Evolutionary conservation across 225 moss, liverwort and hornwort species (phyloP).

Genomic region (Pseudisothecium myosuroides): DNA sequence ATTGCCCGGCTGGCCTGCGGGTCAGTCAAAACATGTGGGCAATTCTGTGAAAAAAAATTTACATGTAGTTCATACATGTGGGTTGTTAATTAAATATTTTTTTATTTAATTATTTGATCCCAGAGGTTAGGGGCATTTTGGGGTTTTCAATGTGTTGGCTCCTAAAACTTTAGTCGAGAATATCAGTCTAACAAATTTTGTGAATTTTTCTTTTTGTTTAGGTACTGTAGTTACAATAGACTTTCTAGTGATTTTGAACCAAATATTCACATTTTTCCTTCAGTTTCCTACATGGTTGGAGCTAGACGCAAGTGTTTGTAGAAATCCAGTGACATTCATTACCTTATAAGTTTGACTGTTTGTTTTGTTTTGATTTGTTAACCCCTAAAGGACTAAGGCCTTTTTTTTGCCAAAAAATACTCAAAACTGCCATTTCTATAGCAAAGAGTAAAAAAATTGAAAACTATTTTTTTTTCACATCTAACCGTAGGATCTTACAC

Average conservation of each 20-base stretch:
- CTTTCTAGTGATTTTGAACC: neutral
- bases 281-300: neutral
- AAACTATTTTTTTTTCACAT: no score
- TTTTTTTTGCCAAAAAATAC: no score
- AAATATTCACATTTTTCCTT: neutral
- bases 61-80: neutral
- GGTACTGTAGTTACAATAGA: neutral
- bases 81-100: no score
- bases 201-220: neutral
- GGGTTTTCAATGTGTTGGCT: neutral
- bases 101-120: neutral
- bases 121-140: neutral
- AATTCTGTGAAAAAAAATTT: no score
- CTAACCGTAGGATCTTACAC: no score
- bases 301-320: neutral
- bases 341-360: no score
- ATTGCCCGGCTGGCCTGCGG: neutral
- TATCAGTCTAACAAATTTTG: neutral
- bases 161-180: neutral
- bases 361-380: no score
- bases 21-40: neutral
- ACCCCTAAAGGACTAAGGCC: no score
- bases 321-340: neutral
- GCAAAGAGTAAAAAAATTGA: no score
- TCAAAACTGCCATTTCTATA: no score